A percentile compares a stretch with the other conserved stretches of the same genome.
phyloP scores from a whole-genome alignment of 208 protist species.

The Porcisia hertigi region DNA sequence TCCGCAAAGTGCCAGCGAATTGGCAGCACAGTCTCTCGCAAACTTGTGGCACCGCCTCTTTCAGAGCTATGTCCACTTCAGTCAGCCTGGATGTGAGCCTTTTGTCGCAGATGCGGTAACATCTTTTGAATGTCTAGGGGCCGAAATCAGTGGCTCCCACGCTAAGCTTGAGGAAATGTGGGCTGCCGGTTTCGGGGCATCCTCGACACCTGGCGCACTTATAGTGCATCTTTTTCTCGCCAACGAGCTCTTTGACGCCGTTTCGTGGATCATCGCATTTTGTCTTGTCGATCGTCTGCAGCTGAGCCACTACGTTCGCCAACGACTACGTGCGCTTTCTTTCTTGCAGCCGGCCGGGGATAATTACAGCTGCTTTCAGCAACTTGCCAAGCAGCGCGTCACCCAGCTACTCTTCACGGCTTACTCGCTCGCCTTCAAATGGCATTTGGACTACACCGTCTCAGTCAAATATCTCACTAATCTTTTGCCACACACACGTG shows the following conservation, averaged over 20 bases:
- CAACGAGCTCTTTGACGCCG: constrained; percentile 50
- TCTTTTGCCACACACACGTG: constrained; percentile 42
- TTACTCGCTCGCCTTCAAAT: constrained; percentile 76
- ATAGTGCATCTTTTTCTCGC: constrained; percentile 62
- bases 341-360: constrained; percentile 15
- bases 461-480: constrained; percentile 53
- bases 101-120: constrained; percentile 19
- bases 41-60: constrained; percentile 34
- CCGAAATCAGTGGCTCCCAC: neutral
- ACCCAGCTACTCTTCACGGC: constrained; percentile 57
- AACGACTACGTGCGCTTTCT: constrained; percentile 24
- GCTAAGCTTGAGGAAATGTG: constrained; percentile 24
- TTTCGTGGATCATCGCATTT: constrained; percentile 76
- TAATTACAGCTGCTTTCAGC: neutral
- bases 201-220: constrained; percentile 34
- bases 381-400: constrained; percentile 3
- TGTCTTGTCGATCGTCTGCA: constrained; percentile 73
- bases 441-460: constrained; percentile 70
- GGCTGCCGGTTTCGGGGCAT: constrained; percentile 21
- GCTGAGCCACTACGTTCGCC: constrained; percentile 45
- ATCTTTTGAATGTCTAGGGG: neutral
- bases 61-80: constrained; percentile 36
- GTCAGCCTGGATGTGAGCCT: constrained; percentile 20
- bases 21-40: constrained; percentile 22
- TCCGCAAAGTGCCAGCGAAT: constrained; percentile 4